Percentiles rank a stretch among this genome's conserved stretches.
Conservation (phyloP, 2,329 filamentous ascomycete species). For the Lasiodiplodia hormozganensis region DNA sequence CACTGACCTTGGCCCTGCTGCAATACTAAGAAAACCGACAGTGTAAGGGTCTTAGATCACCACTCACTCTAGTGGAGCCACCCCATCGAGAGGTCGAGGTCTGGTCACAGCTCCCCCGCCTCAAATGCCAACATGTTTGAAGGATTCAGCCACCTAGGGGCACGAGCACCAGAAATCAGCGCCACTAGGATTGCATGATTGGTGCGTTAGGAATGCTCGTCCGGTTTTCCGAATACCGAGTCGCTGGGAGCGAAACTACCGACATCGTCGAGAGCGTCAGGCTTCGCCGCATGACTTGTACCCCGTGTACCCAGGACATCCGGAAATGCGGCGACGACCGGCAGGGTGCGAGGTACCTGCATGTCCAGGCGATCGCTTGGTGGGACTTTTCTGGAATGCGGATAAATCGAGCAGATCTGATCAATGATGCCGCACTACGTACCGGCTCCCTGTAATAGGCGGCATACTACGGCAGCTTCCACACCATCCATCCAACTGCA, state of each 20-base stretch:
- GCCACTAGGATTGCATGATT: background rate
- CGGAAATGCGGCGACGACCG: background rate
- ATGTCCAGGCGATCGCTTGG: background rate
- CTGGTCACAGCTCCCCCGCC: background rate
- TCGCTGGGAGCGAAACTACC: background rate
- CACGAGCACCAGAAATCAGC: background rate
- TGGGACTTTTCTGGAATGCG: conserved; percentile 15
- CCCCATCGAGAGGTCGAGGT: background rate
- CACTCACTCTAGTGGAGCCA: background rate
- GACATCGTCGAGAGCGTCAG: background rate
- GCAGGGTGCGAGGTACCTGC: background rate
- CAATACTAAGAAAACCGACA: too few relatives aligned
- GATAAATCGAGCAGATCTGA: background rate
- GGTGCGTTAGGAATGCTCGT: background rate
- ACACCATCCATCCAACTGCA: background rate
- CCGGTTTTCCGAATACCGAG: conserved; percentile 8
- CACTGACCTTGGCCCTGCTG: too few relatives aligned
- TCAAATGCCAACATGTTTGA: background rate
- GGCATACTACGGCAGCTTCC: background rate
- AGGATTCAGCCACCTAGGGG: background rate
- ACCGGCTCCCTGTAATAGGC: background rate
- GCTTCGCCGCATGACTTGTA: background rate
- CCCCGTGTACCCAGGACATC: background rate
- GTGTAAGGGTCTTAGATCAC: background rate
- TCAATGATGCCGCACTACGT: background rate